Base-by-base conservation (phyloP, 306 rosid species). In the Citrullus colocynthis region DNA sequence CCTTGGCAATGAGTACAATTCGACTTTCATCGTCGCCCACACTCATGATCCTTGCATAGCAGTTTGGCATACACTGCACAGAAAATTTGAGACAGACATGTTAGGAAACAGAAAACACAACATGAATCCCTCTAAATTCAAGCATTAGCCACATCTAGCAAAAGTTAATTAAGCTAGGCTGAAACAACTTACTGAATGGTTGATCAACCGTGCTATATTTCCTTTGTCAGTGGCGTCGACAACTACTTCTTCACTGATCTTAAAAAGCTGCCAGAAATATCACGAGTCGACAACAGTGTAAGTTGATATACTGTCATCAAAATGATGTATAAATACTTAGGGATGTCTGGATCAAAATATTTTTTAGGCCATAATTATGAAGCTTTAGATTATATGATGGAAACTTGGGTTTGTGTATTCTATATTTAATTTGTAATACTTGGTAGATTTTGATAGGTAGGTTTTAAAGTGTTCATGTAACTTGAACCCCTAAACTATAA, bases 31-130 rank as follows among this genome's bases (percentile, higher is more conserved):
- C 98, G 20, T 86, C 94, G 36, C 99, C 99, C 61, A 96, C 99
- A 77, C 99, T 91, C 99, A 96, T 96, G 85, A 96, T 96, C 84
- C 99, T 93, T 72, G 99, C 99, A 72, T 96, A 96, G 89, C 99
- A 93, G 89, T 96, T 96, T 74, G 97, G 99, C 96, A 91, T 88
- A 74, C 99, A 96, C 99, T 96, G 83, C 42, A 80, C n/a, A 73
- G 13, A 80, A 2, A 64, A n/a, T 17, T 60, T 34, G 36, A 44
- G 14, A 57, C 20, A 71, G 58, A 60, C 57, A 63, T 6, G 0
- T 48, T 39, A 18, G 9, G 74, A 69, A 69, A 44, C 76, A 21
- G 59, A 48, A 61, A 76, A 70, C 14, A 73, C 20, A 18, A 45
- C 59, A 13, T 44, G 59, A 72, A 49, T 2, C 59, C 75, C 37